Evolutionary conservation across 2,329 filamentous ascomycete genomes (phyloP), one percentile per base, ranked within the genome.

Genomic region (Apiospora rasikravindrae): DNA sequence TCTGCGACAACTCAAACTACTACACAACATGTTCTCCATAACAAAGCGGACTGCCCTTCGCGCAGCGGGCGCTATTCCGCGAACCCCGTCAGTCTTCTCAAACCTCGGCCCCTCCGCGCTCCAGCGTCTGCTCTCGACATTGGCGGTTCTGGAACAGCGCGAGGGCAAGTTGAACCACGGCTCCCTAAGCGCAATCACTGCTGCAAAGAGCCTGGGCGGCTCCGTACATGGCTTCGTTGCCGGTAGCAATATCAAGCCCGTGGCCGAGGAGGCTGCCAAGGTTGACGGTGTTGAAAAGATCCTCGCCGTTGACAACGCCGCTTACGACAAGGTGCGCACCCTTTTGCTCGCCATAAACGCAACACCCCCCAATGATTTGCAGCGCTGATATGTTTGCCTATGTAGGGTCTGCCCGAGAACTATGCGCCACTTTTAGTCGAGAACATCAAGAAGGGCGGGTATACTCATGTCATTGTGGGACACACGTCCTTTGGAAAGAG

Each of bases 401-500:
- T 69, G 40, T 76, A 95, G 94, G 94, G 95, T 69, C 89, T 99
- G 1, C 91, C 96, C 70, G 96, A 99, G 85, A 98, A 94, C 86
- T 98, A 90, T 80, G 96, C 96, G n/a, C 93, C 95, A 71, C 87
- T 99, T 67, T 87, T 99, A 53, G 93, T 95, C 69, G 96, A 98
- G 83, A 99, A 98, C 83, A 96, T 98, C 84, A 97, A 97, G 86
- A 96, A 96, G 82, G 95, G 94, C 73, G 94, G 92, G 73, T 98
- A 95, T 83, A 97, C 95, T 73, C 96, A 99, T 81, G 89, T 99
- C 75, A 88, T 99, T 78, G 93, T 93, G 51, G 92, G 93, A 71
- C 95, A 98, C 86, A 96, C 95, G 33, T 95, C 96, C 0, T 99
- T 99, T 84, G 96, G 96, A 79, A 99, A 99, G 90, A 97, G 93